These are phyloP conservation scores for Coniochaeta pulveracea DNA, from an alignment of 2,329 filamentous ascomycete genomes.

Conservation along the genomic window DNA sequence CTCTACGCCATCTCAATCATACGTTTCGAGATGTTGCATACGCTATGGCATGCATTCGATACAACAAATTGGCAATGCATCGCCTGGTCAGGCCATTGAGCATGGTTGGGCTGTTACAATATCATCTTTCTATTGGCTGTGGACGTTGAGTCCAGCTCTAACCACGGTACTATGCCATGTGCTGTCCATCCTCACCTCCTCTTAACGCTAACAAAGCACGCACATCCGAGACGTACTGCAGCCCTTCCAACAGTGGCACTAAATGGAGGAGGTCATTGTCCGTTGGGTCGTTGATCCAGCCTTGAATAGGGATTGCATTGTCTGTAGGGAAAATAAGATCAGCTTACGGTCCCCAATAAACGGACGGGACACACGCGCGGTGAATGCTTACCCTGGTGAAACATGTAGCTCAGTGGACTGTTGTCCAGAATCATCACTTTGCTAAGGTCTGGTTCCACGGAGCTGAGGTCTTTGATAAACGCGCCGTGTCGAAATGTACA, in stretches of 20 bases:
- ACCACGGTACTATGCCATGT: constrained; percentile 27
- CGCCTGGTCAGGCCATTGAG: too few relatives aligned
- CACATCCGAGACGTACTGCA: constrained; percentile 96
- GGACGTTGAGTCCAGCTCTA: constrained; percentile 3
- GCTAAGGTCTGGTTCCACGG: constrained; percentile 91
- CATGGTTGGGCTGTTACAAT: too few relatives aligned
- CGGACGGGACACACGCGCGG: constrained; percentile 1
- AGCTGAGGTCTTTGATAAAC: constrained; percentile 95
- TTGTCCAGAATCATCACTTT: constrained; percentile 99
- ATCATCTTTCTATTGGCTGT: neutral
- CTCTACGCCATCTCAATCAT: too few relatives aligned
- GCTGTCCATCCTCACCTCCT: constrained; percentile 68
- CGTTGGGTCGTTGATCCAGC: constrained; percentile 97
- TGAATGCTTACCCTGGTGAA: constrained; percentile 72
- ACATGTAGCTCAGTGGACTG: constrained; percentile 94
- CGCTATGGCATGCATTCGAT: too few relatives aligned
- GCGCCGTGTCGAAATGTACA: constrained; percentile 92
- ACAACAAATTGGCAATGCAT: too few relatives aligned
- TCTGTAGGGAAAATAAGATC: constrained; percentile 41
- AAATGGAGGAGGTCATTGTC: constrained; percentile 92
- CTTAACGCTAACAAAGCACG: constrained; percentile 79
- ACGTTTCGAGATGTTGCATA: too few relatives aligned
- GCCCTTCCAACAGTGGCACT: constrained; percentile 80
- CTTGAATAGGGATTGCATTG: constrained; percentile 97
- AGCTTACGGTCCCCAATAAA: neutral